phyloP scores from a whole-genome alignment of 208 protist genomes.

The Leishmania aethiopica region DNA sequence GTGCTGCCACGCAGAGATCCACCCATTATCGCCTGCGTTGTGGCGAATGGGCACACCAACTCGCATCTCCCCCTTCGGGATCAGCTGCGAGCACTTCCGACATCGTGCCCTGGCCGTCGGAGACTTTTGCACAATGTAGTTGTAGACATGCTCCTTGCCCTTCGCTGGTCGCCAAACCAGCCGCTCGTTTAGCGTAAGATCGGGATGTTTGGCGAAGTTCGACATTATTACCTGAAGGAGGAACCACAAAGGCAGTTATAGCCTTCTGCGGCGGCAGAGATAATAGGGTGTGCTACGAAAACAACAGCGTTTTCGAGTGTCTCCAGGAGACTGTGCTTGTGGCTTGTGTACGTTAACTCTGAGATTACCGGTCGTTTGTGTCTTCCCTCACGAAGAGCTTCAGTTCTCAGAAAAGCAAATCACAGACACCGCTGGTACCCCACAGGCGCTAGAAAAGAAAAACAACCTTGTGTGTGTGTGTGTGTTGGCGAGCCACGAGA shows the following conservation, averaged over 20 bases:
- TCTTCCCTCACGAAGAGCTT: not conserved
- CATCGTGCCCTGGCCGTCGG: slow-evolving; percentile 76
- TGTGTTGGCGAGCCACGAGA: not conserved
- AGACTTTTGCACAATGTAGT: slow-evolving; percentile 71
- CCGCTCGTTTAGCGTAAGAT: slow-evolving; percentile 73
- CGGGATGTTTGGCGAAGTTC: slow-evolving; percentile 55
- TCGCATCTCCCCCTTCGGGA: slow-evolving; percentile 79
- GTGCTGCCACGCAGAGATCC: slow-evolving; percentile 92
- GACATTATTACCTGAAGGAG: slow-evolving; percentile 34
- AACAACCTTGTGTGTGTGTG: not conserved
- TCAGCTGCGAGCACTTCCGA: slow-evolving; percentile 84
- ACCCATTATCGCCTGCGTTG: slow-evolving; percentile 78
- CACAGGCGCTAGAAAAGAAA: not conserved
- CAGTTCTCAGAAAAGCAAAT: not conserved
- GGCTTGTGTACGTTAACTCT: not conserved
- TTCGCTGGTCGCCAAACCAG: slow-evolving; percentile 61
- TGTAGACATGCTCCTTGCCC: slow-evolving; percentile 48
- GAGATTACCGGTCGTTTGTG: not conserved
- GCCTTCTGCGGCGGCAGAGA: not conserved
- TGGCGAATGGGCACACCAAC: slow-evolving; percentile 85
- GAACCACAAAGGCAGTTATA: not conserved
- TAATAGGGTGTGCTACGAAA: too few species aligned
- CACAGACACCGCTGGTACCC: not conserved
- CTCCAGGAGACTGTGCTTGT: not conserved
- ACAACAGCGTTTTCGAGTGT: not conserved